phyloP scores from a whole-genome alignment of 306 rosid species.

The Elaeagnus macrophylla region DNA sequence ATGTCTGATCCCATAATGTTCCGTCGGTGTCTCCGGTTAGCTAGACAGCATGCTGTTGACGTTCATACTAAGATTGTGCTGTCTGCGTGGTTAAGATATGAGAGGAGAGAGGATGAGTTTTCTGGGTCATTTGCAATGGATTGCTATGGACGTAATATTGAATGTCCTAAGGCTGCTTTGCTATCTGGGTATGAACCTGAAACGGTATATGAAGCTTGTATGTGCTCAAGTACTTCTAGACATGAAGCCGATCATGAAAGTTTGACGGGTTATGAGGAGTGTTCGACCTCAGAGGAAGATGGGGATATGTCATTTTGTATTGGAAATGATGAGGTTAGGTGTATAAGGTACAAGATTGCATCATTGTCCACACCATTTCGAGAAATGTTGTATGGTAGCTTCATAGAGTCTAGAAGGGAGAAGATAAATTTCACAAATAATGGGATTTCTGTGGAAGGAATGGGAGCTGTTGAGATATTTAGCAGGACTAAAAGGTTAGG shows the following conservation, averaged over 20 bases:
- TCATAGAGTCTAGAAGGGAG: slow-evolving; percentile 55
- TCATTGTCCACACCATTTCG: slow-evolving; percentile 55
- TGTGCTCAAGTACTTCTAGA: slow-evolving; percentile 21
- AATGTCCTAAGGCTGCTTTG: slow-evolving; percentile 61
- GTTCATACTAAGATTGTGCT: slow-evolving; percentile 65
- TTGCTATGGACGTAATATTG: slow-evolving; percentile 61
- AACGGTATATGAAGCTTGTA: slow-evolving; percentile 48
- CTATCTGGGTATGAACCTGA: slow-evolving; percentile 55
- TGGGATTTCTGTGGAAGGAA: slow-evolving; percentile 52
- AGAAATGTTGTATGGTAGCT: slow-evolving; percentile 73
- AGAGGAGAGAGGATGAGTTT: slow-evolving; percentile 77
- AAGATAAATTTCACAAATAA: slow-evolving; percentile 56
- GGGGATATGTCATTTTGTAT: slow-evolving; percentile 57
- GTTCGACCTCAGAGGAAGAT: slow-evolving; percentile 56
- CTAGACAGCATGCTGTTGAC: slow-evolving; percentile 66
- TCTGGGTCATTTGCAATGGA: slow-evolving; percentile 47
- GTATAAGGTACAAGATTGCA: slow-evolving; percentile 52
- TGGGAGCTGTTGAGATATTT: slow-evolving; percentile 57
- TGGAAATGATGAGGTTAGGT: slow-evolving; percentile 59
- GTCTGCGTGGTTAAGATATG: slow-evolving; percentile 62
- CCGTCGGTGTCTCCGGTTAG: slow-evolving; percentile 57
- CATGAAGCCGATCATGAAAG: slow-evolving; percentile 2
- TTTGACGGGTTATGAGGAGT: slow-evolving; percentile 25
- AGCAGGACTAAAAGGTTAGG: slow-evolving; percentile 56
- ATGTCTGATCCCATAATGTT: slow-evolving; percentile 51